Percentiles rank a stretch among this genome's conserved stretches.
These are phyloP conservation scores for Amborella trichopoda DNA, from an alignment of 164 flowering plant genomes.

Conservation along the genomic window DNA sequence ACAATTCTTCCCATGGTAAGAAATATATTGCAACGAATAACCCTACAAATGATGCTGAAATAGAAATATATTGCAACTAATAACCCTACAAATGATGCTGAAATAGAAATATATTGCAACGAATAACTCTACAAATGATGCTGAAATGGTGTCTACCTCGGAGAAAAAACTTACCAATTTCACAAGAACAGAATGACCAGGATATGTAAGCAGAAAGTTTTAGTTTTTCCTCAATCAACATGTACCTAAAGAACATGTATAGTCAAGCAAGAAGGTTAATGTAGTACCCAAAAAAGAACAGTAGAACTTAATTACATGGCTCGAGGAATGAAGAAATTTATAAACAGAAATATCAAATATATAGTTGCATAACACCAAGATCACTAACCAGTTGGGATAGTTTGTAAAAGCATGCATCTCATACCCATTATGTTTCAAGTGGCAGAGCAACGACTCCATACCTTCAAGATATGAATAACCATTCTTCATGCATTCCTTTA, in stretches of 20 bases:
- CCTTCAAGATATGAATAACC: conserved; percentile 77
- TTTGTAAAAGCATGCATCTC: conserved; percentile 96
- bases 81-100: too few relatives aligned
- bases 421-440: conserved; percentile 44
- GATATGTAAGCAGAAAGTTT: conserved; percentile 63
- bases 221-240: conserved; percentile 72
- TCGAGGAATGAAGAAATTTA: neutral
- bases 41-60: too few relatives aligned
- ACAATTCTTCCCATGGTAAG: too few relatives aligned
- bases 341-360: neutral
- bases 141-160: too few relatives aligned
- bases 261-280: too few relatives aligned
- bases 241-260: conserved; percentile 55
- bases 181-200: conserved; percentile 91
- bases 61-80: too few relatives aligned
- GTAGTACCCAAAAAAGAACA: too few relatives aligned
- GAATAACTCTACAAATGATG: too few relatives aligned
- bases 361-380: neutral
- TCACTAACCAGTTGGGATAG: conserved; percentile 73
- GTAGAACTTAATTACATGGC: too few relatives aligned
- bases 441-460: conserved; percentile 48
- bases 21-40: too few relatives aligned
- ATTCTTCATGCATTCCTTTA: conserved; percentile 59
- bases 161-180: conserved; percentile 44
- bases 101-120: too few relatives aligned